phyloP scores from a whole-genome alignment of 352 stramenopile species.

The Phytophthora quininea region DNA sequence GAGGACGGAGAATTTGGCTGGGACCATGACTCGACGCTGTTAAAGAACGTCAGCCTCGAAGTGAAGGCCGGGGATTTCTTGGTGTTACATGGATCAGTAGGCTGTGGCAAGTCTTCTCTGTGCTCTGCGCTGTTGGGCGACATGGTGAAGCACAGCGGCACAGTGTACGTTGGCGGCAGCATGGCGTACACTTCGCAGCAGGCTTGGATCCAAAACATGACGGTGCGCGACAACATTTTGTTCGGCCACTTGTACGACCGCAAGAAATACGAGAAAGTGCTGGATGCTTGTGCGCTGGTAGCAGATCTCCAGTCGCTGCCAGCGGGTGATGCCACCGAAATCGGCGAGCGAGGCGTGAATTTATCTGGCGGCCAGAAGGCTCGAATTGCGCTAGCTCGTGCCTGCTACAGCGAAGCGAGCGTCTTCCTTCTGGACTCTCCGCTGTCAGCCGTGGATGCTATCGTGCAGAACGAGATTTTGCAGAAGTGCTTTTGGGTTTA shows the following conservation, averaged over 20 bases:
- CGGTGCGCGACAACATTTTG: constrained; percentile 88
- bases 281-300: constrained; percentile 69
- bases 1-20: constrained; percentile 46
- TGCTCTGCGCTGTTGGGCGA: constrained; percentile 73
- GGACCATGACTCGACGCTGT: constrained; percentile 25
- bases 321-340: constrained; percentile 75
- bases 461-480: constrained; percentile 82
- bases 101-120: constrained; percentile 89
- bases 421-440: constrained; percentile 74
- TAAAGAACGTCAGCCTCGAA: constrained; percentile 72
- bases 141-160: constrained; percentile 75
- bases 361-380: constrained; percentile 68
- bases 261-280: constrained; percentile 59
- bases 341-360: constrained; percentile 70
- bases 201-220: constrained; percentile 91
- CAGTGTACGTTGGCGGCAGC: constrained; percentile 45
- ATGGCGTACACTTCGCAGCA: constrained; percentile 89
- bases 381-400: constrained; percentile 62
- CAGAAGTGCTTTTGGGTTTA: constrained; percentile 66
- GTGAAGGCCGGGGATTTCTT: constrained; percentile 83
- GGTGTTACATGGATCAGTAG: constrained; percentile 91
- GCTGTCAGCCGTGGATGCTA: constrained; percentile 50
- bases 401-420: constrained; percentile 59
- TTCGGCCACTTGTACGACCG: constrained; percentile 81
- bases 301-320: constrained; percentile 74